These are phyloP conservation scores for Syncephalis plumigaleata DNA, from an alignment of 371 early-diverging fungal genomes.

Conservation along the genomic window DNA sequence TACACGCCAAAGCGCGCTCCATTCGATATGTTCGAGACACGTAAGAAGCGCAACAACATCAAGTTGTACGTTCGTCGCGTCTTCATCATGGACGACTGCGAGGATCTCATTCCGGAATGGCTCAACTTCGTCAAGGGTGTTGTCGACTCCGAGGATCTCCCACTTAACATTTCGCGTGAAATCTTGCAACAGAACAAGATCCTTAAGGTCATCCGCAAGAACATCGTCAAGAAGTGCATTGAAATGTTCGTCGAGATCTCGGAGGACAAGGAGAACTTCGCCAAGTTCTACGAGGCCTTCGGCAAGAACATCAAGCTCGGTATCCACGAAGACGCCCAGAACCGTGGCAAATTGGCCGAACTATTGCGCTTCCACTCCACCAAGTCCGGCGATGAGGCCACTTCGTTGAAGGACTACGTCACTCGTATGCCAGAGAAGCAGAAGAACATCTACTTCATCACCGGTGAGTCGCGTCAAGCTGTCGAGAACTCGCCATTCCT, in stretches of 20 bases:
- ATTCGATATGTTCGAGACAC: slow-evolving; percentile 77
- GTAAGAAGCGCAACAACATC: slow-evolving; percentile 87
- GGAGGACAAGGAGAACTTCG: slow-evolving; percentile 82
- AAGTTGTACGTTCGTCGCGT: slow-evolving; percentile 93
- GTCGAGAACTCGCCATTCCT: slow-evolving; percentile 97
- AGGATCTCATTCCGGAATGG: slow-evolving; percentile 89
- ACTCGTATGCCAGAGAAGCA: slow-evolving; percentile 65
- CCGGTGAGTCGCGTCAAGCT: slow-evolving; percentile 87
- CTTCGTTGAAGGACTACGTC: slow-evolving; percentile 87
- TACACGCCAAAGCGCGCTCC: slow-evolving; percentile 82
- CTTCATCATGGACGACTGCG: slow-evolving; percentile 94
- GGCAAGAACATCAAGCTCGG: slow-evolving; percentile 87
- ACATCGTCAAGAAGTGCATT: slow-evolving; percentile 81
- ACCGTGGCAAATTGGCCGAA: slow-evolving; percentile 75
- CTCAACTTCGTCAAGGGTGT: slow-evolving; percentile 76
- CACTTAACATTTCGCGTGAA: slow-evolving; percentile 95
- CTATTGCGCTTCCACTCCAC: slow-evolving; percentile 85
- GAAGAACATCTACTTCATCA: slow-evolving; percentile 93
- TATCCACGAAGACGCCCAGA: slow-evolving; percentile 74
- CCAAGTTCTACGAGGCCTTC: slow-evolving; percentile 88
- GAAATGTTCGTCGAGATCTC: slow-evolving; percentile 81
- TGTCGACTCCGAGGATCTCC: slow-evolving; percentile 90
- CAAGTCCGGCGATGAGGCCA: slow-evolving; percentile 78
- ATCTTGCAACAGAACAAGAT: slow-evolving; percentile 90
- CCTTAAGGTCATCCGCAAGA: slow-evolving; percentile 87